Evolutionary conservation across 2,329 filamentous ascomycete genomes (phyloP).

Genomic region (Metarhizium guizhouense): DNA sequence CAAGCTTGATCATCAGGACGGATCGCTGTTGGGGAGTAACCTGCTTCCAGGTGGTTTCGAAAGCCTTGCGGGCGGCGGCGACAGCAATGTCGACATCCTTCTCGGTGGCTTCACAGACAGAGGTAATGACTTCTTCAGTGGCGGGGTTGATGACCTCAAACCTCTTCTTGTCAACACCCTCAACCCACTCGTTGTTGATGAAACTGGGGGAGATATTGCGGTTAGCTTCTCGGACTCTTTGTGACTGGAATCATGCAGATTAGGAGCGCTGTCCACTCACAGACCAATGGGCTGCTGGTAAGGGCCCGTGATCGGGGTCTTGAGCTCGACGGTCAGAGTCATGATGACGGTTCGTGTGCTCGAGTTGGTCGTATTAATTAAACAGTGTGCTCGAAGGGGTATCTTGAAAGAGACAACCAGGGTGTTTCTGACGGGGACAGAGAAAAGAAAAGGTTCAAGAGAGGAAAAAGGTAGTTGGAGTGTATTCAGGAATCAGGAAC

Average conservation of each 20-base stretch:
- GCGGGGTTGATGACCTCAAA: conserved; percentile 89
- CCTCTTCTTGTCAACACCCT: conserved; percentile 72
- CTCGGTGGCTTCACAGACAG: conserved; percentile 77
- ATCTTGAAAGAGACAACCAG: background rate
- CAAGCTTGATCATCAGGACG: conserved; percentile 63
- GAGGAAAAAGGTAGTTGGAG: background rate
- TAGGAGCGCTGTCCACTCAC: conserved; percentile 30
- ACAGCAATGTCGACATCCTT: conserved; percentile 80
- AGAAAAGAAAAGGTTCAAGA: background rate
- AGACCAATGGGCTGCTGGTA: conserved; percentile 53
- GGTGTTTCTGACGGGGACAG: background rate
- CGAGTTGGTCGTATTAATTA: background rate
- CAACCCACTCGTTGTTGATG: conserved; percentile 88
- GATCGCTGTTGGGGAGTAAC: conserved; percentile 64
- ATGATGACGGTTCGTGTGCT: conserved; percentile 20
- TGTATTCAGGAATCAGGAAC: background rate
- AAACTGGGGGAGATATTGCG: conserved; percentile 42
- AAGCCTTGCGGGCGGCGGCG: conserved; percentile 74
- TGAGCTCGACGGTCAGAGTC: conserved; percentile 50
- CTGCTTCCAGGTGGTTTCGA: conserved; percentile 62
- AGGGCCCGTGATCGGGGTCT: conserved; percentile 55
- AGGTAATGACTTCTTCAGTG: conserved; percentile 76
- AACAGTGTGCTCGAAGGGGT: background rate
- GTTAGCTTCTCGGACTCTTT: background rate
- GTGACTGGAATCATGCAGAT: background rate